Conservation (phyloP, 2,329 filamentous ascomycete genomes). For the Didymella segeticola region DNA sequence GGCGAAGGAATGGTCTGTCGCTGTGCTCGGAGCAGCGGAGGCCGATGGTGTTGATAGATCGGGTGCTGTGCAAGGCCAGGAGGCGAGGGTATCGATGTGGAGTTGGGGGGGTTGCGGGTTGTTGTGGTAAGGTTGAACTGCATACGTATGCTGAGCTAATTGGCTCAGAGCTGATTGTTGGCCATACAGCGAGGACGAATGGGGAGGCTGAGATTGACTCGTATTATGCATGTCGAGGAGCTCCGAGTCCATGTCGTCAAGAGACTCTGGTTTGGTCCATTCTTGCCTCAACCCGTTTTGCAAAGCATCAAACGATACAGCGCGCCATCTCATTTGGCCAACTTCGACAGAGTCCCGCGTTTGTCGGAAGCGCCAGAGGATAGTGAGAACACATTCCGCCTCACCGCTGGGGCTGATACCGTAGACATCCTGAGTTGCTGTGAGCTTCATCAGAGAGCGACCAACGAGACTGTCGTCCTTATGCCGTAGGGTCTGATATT, state of each 20-base stretch:
- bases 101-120: conserved; percentile 28
- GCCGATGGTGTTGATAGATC: conserved; percentile 34
- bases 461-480: conserved; percentile 37
- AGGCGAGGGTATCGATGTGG: conserved; percentile 33
- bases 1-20: conserved; percentile 39
- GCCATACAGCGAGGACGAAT: conserved; percentile 22
- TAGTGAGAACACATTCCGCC: conserved; percentile 40
- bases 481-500: conserved; percentile 30
- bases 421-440: conserved; percentile 53
- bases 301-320: conserved; percentile 30
- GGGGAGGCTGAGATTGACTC: neutral
- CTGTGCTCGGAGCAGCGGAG: conserved; percentile 26
- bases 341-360: conserved; percentile 32
- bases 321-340: conserved; percentile 46
- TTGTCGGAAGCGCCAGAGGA: conserved; percentile 50
- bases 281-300: conserved; percentile 13
- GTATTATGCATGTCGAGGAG: neutral
- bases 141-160: conserved; percentile 21
- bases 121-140: conserved; percentile 17
- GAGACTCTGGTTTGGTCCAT: conserved; percentile 24
- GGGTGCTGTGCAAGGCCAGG: conserved; percentile 26
- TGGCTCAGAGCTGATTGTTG: conserved; percentile 21
- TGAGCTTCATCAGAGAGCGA: conserved; percentile 45
- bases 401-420: conserved; percentile 38
- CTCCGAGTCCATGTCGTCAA: conserved; percentile 18